Percentiles rank a stretch among this genome's conserved stretches.
These are phyloP conservation scores for Glonium stellatum DNA, from an alignment of 495 filamentous ascomycete species.

Conservation along the genomic window DNA sequence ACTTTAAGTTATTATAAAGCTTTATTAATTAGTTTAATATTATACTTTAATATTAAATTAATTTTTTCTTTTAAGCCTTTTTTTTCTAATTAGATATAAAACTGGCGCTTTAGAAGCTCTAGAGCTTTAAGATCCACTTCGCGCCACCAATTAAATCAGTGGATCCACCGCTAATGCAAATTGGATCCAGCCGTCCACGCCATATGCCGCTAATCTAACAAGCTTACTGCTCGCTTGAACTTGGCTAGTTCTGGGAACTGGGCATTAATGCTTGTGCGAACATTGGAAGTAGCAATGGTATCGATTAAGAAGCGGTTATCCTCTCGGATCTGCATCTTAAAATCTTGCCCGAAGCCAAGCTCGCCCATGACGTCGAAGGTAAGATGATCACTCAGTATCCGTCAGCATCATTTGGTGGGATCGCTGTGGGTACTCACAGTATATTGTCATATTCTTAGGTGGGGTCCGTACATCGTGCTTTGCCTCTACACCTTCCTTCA, in stretches of 20 bases:
- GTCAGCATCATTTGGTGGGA: neutral
- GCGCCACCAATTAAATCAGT: too few species aligned
- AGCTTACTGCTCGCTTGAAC: neutral
- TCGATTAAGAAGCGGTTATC: constrained; percentile 10
- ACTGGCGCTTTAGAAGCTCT: too few species aligned
- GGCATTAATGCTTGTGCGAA: neutral
- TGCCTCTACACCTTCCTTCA: constrained; percentile 16
- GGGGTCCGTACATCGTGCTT: constrained; percentile 3
- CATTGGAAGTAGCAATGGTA: neutral
- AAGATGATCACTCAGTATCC: neutral
- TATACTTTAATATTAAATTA: too few species aligned
- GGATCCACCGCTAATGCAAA: too few species aligned
- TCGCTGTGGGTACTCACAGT: neutral
- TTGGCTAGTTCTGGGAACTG: constrained; percentile 1
- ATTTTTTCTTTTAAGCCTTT: too few species aligned
- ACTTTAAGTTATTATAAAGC: too few species aligned
- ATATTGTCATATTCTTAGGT: constrained; percentile 4
- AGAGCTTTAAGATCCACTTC: too few species aligned
- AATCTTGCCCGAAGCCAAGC: constrained; percentile 6
- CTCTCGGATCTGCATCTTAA: neutral
- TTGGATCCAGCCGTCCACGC: too few species aligned
- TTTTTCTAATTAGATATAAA: too few species aligned
- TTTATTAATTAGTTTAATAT: too few species aligned
- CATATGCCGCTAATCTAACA: too few species aligned
- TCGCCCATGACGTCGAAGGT: constrained; percentile 11